Percentiles rank a stretch among this genome's conserved stretches.
These are phyloP conservation scores for Rhytidhysteron rufulum DNA, from an alignment of 2,329 filamentous ascomycete species.

Conservation along the genomic window DNA sequence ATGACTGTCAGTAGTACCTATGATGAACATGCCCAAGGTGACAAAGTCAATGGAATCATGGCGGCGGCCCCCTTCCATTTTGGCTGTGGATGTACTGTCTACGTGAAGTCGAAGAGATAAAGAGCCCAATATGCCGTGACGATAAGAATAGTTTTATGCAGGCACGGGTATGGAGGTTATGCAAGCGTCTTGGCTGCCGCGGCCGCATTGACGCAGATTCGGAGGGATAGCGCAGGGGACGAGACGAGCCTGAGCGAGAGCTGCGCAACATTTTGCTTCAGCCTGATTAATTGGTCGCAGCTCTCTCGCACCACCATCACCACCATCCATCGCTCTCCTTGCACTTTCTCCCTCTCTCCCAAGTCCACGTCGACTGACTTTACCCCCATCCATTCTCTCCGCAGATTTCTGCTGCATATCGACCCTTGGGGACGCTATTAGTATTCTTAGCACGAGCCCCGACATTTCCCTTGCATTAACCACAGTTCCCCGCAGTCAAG, in stretches of 20 bases:
- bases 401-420: neutral
- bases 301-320: neutral
- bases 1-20: conserved; percentile 42
- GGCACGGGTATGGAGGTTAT: no score
- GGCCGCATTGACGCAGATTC: neutral
- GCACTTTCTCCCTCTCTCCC: conserved; percentile 1
- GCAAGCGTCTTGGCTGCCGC: neutral
- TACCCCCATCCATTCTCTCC: neutral
- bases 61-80: neutral
- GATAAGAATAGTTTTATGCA: no score
- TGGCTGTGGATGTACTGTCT: neutral
- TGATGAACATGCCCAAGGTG: conserved; percentile 62
- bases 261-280: conserved; percentile 1
- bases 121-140: neutral
- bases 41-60: conserved; percentile 49
- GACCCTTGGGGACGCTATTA: no score
- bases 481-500: conserved; percentile 41
- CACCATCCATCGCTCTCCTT: conserved; percentile 7
- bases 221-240: neutral
- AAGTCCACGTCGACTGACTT: no score
- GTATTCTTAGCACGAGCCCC: no score
- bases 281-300: neutral
- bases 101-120: neutral
- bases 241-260: neutral
- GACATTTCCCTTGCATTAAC: conserved; percentile 12